Base-by-base conservation (phyloP, 23 red algal species). In the Gracilaria caudata region DNA sequence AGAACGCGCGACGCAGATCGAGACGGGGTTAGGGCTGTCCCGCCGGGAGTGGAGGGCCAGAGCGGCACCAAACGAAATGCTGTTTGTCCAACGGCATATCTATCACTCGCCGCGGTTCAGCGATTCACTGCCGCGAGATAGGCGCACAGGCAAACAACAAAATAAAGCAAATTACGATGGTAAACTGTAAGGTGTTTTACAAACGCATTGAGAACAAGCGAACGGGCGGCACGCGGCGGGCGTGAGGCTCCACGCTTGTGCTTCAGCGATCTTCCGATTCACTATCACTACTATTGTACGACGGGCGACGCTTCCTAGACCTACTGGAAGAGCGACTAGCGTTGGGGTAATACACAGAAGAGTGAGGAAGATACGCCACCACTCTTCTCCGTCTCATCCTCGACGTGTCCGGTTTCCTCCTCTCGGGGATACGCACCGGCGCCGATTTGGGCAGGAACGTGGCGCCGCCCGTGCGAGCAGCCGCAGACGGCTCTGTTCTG, bases 221-320 rank as follows among this genome's bases (percentile, higher is more conserved):
- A 45, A 7, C 6, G 41, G 41, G 41, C 6, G 6, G 41, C 6
- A 4, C 41, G 41, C 10, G 13, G 49, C 49, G n/a, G n/a, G n/a
- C n/a, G n/a, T n/a, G n/a, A n/a, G n/a, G n/a, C n/a, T n/a, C n/a
- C n/a, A n/a, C n/a, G n/a, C n/a, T n/a, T n/a, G n/a, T n/a, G n/a
- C n/a, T n/a, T 75, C 70, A 75, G 10, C 33, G 29, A 36, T 47
- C 38, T n/a, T 75, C 70, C 38, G 43, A 49, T 19, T 75, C 70
- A 33, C 70, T 75, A 36, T 75, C 70, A 24, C 70, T 75, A 36
- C 70, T 75, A 19, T 5, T 36, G 61, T 66, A 36, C 4, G 29
- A 19, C 29, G 29, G 26, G 61, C 61, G 61, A 30, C 61, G 61
- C 19, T 66, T 66, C 13, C 61, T 60, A 29, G 61, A 2, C 61